phyloP scores from a whole-genome alignment of 2,329 filamentous ascomycete species.

The Amylocarpus encephaloides region DNA sequence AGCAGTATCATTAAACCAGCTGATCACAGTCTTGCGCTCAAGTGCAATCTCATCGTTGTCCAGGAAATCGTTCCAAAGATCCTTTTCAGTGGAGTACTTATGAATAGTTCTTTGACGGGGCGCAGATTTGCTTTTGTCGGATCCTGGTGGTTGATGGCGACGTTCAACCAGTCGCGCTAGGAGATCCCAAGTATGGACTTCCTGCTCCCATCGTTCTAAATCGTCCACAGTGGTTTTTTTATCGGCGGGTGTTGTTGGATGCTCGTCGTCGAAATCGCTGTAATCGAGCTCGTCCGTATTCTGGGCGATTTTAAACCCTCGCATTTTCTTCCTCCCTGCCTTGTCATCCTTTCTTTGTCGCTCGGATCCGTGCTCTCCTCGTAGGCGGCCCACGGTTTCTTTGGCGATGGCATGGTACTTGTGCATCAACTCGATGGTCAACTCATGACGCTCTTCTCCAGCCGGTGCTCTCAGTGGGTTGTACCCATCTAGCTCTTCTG shows the following conservation, averaged over 20 bases:
- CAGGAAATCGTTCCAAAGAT: slow-evolving; percentile 70
- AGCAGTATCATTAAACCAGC: slow-evolving; percentile 79
- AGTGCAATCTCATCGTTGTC: slow-evolving; percentile 64
- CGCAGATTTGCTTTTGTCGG: slow-evolving; percentile 14
- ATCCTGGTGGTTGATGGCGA: slow-evolving; percentile 45
- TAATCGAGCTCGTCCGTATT: slow-evolving; percentile 30
- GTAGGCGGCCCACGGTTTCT: slow-evolving; percentile 39
- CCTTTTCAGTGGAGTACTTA: slow-evolving; percentile 51
- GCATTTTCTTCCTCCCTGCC: slow-evolving; percentile 33
- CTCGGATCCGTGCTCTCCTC: slow-evolving; percentile 34
- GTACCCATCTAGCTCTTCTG: slow-evolving; percentile 74
- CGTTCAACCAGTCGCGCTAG: slow-evolving; percentile 58
- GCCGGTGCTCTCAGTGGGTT: slow-evolving; percentile 44
- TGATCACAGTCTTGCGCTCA: slow-evolving; percentile 73
- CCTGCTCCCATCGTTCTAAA: slow-evolving; percentile 65
- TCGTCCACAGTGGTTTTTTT: slow-evolving; percentile 38
- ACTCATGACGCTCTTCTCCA: slow-evolving; percentile 51
- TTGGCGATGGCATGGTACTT: slow-evolving; percentile 54
- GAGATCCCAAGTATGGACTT: slow-evolving; percentile 87
- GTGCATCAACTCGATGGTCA: slow-evolving; percentile 62
- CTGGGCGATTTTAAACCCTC: slow-evolving; percentile 25
- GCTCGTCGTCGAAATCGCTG: slow-evolving; percentile 50
- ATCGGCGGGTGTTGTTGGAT: slow-evolving; percentile 4
- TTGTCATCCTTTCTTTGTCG: slow-evolving; percentile 24
- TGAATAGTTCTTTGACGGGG: slow-evolving; percentile 31